phyloP scores from a whole-genome alignment of 768 basidiomycete genomes.

The Lanmaoa pseudosensibilis region DNA sequence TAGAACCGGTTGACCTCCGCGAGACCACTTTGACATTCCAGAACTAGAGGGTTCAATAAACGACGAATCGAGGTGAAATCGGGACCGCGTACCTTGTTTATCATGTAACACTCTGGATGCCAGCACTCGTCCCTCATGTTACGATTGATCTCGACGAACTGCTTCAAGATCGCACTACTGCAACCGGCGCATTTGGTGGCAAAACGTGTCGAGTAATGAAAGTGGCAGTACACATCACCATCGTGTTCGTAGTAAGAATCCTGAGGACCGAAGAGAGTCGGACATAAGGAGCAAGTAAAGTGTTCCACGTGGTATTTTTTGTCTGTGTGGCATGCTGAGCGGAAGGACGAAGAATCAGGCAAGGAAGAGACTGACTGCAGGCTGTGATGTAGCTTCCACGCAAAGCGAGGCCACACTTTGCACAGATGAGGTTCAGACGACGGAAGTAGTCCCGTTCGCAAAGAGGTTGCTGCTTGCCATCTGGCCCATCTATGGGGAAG shows the following conservation, averaged over 20 bases:
- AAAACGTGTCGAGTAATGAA: conserved; percentile 98
- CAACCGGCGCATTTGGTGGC: conserved; percentile 99
- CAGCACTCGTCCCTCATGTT: conserved; percentile 99
- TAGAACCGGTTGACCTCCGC: conserved; percentile 63
- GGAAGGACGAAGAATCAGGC: not conserved
- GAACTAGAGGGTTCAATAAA: conserved; percentile 56
- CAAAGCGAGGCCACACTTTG: conserved; percentile 91
- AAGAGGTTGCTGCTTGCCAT: conserved; percentile 87
- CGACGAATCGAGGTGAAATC: not conserved
- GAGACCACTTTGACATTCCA: conserved; percentile 97
- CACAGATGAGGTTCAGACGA: conserved; percentile 92
- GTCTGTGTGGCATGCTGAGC: conserved; percentile 49
- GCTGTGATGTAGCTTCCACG: conserved; percentile 99
- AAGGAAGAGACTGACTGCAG: conserved; percentile 68
- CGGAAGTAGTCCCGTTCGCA: conserved; percentile 99
- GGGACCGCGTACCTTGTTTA: conserved; percentile 77
- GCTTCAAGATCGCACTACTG: conserved; percentile 95
- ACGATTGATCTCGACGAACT: conserved; percentile 99
- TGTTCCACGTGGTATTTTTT: conserved; percentile 99
- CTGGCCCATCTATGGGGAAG: conserved; percentile 94
- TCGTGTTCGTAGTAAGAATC: conserved; percentile 99
- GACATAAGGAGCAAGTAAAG: conserved; percentile 96
- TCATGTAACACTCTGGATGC: conserved; percentile 99
- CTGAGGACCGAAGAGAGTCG: conserved; percentile 94
- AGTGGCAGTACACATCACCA: conserved; percentile 97